Evolutionary conservation across 768 basidiomycete species (phyloP).

Genomic region (Boletales sp.): DNA sequence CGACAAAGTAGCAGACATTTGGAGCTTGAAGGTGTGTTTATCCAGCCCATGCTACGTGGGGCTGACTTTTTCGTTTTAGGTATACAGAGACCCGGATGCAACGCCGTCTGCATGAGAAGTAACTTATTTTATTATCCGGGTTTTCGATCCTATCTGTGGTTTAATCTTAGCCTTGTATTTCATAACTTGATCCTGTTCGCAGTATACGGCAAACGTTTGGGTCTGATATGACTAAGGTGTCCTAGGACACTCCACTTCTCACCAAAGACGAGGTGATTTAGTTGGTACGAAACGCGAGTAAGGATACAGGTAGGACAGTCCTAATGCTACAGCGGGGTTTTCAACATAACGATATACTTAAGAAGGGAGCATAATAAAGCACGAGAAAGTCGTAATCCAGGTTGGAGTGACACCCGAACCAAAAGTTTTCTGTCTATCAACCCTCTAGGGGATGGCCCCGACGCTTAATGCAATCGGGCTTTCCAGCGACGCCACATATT

Average conservation of each 20-base stretch:
- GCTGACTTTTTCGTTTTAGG: constrained; percentile 25
- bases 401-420: neutral
- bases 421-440: neutral
- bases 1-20: constrained; percentile 64
- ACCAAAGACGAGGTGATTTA: constrained; percentile 1
- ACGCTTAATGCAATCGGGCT: constrained; percentile 20
- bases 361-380: neutral
- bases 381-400: neutral
- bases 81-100: constrained; percentile 44
- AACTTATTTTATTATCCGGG: constrained; percentile 19
- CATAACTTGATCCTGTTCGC: constrained; percentile 5
- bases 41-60: neutral
- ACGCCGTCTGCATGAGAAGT: constrained; percentile 20
- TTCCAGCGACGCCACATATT: constrained; percentile 54
- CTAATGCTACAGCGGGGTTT: constrained; percentile 2
- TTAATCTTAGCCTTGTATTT: constrained; percentile 7
- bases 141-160: constrained; percentile 8
- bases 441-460: neutral
- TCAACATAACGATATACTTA: constrained; percentile 2
- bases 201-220: neutral
- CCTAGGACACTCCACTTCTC: too few species aligned
- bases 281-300: constrained; percentile 19
- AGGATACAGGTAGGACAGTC: constrained; percentile 13
- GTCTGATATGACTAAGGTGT: neutral
- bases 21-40: constrained; percentile 63